Conservation (phyloP, 495 filamentous ascomycete genomes). For the Podospora tetraspora region DNA sequence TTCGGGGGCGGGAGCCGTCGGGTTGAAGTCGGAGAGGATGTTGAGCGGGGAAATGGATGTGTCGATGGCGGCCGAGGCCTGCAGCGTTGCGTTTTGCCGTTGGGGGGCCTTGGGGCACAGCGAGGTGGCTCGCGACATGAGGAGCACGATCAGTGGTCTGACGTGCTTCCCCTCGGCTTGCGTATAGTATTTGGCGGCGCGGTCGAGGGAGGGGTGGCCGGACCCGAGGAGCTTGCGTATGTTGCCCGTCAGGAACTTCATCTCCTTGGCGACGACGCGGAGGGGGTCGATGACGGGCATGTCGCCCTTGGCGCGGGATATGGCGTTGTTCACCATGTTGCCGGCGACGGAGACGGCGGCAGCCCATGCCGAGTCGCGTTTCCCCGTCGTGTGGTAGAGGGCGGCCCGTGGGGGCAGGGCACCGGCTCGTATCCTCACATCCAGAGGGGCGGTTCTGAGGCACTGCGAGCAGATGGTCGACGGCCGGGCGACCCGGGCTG, state of each 20-base stretch:
- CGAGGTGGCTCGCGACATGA: constrained; percentile 91
- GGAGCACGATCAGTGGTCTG: constrained; percentile 83
- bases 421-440: constrained; percentile 25
- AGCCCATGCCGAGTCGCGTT: constrained; percentile 41
- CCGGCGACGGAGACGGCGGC: constrained; percentile 72
- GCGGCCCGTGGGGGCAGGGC: constrained; percentile 18
- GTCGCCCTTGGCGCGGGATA: constrained; percentile 52
- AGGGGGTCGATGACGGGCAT: constrained; percentile 64
- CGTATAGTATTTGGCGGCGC: constrained; percentile 97
- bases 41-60: constrained; percentile 66
- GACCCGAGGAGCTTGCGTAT: constrained; percentile 84
- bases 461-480: constrained; percentile 33
- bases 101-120: constrained; percentile 61
- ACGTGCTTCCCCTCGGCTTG: constrained; percentile 94
- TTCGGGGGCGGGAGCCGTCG: constrained; percentile 42
- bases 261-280: constrained; percentile 83
- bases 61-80: constrained; percentile 55
- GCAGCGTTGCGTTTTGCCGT: constrained; percentile 30
- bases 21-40: constrained; percentile 80
- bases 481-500: constrained; percentile 8
- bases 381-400: constrained; percentile 37
- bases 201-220: constrained; percentile 88
- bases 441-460: constrained; percentile 29
- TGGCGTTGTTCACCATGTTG: constrained; percentile 65
- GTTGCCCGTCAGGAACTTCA: constrained; percentile 88